phyloP scores from a whole-genome alignment of 805 yeast genomes.

The Lipomyces kockii region DNA sequence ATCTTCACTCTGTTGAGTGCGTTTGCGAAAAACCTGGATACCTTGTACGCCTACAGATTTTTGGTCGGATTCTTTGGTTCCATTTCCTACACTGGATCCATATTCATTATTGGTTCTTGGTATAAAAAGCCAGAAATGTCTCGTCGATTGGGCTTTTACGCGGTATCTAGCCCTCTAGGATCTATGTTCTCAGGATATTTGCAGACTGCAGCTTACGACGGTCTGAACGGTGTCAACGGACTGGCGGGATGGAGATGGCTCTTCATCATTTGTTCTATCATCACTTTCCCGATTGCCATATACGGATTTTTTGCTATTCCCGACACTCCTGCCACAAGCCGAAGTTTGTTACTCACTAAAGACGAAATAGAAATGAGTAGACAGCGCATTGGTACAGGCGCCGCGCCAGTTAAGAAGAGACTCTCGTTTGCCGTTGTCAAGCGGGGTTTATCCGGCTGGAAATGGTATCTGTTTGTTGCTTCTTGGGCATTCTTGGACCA shows the following conservation, averaged over 20 bases:
- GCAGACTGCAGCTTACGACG: constrained; percentile 51
- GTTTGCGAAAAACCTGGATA: constrained; percentile 43
- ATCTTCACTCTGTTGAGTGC: constrained; percentile 47
- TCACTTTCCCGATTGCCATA: constrained; percentile 49
- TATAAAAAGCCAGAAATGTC: constrained; percentile 52
- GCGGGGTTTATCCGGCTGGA: constrained; percentile 43
- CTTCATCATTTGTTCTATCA: constrained; percentile 64
- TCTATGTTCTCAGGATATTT: constrained; percentile 53
- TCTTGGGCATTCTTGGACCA: constrained; percentile 47
- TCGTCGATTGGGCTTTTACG: constrained; percentile 51
- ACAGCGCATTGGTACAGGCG: constrained; percentile 43
- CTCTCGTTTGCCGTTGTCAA: constrained; percentile 38
- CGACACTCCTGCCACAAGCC: constrained; percentile 54
- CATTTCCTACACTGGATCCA: constrained; percentile 39
- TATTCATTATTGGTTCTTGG: constrained; percentile 50
- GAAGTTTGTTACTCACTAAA: constrained; percentile 44
- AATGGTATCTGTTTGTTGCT: constrained; percentile 44
- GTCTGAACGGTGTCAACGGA: constrained; percentile 51
- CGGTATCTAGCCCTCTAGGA: constrained; percentile 50
- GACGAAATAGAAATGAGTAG: constrained; percentile 45
- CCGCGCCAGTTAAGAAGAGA: constrained; percentile 33
- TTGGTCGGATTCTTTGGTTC: constrained; percentile 53
- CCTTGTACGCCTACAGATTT: constrained; percentile 51
- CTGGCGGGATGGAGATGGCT: constrained; percentile 67
- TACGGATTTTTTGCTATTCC: constrained; percentile 54